phyloP scores from a whole-genome alignment of 495 filamentous ascomycete species.

The Penicillium silybi region DNA sequence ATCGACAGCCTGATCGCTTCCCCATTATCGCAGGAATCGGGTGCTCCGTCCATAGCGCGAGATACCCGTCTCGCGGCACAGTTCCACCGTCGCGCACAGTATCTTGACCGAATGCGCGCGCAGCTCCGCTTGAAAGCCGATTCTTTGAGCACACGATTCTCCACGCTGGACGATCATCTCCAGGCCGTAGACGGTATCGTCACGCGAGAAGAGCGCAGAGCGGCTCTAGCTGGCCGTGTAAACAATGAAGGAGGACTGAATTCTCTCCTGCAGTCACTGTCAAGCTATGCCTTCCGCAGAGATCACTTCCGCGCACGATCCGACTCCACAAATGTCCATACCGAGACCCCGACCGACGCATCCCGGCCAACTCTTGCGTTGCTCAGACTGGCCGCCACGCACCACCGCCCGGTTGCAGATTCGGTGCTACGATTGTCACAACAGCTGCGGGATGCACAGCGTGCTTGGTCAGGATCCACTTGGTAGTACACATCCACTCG shows the following conservation, averaged over 20 bases:
- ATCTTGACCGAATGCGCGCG: slow-evolving; percentile 34
- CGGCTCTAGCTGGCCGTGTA: slow-evolving; percentile 1
- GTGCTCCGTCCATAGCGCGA: slow-evolving; percentile 17
- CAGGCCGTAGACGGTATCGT: slow-evolving; percentile 38
- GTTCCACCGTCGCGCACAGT: slow-evolving; percentile 31
- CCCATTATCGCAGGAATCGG: slow-evolving; percentile 7
- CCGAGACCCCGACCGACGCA: not conserved
- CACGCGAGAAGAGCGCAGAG: slow-evolving; percentile 20
- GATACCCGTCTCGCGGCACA: slow-evolving; percentile 35
- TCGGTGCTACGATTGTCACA: slow-evolving; percentile 15
- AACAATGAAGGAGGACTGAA: not conserved
- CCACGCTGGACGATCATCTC: slow-evolving; percentile 41
- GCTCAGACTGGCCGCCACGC: slow-evolving; percentile 19
- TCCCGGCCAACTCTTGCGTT: slow-evolving; percentile 14
- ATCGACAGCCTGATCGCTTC: slow-evolving; percentile 37
- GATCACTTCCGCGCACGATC: slow-evolving; percentile 4
- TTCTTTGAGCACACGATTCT: slow-evolving; percentile 30
- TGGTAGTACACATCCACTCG: slow-evolving; percentile 2
- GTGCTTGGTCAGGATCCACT: slow-evolving; percentile 6
- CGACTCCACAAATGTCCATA: not conserved
- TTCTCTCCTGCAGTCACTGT: slow-evolving; percentile 15
- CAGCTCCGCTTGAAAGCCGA: slow-evolving; percentile 38
- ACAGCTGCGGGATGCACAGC: slow-evolving; percentile 15
- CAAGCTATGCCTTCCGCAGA: slow-evolving; percentile 15
- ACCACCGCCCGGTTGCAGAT: slow-evolving; percentile 21